phyloP scores from a whole-genome alignment of 345 rosid species.

The Brassica carinata region DNA sequence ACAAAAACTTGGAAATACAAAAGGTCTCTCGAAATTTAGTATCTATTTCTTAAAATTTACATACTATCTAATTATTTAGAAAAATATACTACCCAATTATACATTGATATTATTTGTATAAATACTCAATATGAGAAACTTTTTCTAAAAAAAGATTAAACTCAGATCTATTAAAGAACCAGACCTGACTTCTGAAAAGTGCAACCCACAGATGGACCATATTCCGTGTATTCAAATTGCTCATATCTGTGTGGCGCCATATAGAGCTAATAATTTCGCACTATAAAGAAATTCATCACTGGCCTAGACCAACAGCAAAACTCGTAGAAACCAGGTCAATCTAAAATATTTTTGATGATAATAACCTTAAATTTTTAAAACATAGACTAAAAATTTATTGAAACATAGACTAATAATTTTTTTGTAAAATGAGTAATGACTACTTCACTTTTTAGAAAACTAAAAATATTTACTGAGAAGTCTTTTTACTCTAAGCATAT shows the following conservation, averaged over 20 bases:
- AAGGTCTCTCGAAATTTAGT: not conserved
- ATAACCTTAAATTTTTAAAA: not conserved
- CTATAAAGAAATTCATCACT: too few species aligned
- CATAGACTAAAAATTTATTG: not conserved
- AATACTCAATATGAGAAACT: not conserved
- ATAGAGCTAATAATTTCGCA: too few species aligned
- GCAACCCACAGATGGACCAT: too few species aligned
- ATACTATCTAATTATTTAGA: not conserved
- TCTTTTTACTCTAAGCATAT: not conserved
- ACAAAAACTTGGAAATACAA: too few species aligned
- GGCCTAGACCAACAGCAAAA: too few species aligned
- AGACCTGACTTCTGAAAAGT: too few species aligned
- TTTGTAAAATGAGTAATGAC: not conserved
- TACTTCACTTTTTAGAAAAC: not conserved
- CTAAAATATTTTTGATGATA: not conserved
- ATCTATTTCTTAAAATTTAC: not conserved
- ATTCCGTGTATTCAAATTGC: too few species aligned
- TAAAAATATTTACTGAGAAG: not conserved
- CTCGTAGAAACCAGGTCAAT: too few species aligned
- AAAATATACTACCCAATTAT: not conserved
- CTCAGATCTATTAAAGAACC: too few species aligned
- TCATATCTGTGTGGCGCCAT: too few species aligned
- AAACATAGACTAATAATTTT: not conserved
- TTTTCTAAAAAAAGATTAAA: too few species aligned
- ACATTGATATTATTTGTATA: not conserved